These are phyloP conservation scores for Annona squamosa DNA, from an alignment of 164 flowering plant genomes.

Conservation along the genomic window DNA sequence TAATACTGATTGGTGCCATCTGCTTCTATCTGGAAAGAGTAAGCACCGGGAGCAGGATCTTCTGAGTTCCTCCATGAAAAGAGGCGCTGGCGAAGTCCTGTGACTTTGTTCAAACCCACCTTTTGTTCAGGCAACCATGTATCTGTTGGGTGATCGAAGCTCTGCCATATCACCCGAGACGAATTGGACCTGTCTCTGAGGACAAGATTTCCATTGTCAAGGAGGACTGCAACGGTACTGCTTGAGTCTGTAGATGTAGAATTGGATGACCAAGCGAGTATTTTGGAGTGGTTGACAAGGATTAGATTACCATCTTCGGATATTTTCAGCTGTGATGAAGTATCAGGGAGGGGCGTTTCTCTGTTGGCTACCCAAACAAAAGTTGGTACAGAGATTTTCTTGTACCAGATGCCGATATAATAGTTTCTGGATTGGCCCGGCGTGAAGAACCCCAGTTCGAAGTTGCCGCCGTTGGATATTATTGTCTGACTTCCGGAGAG, in stretches of 20 bases:
- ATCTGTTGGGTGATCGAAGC: slow-evolving; percentile 14
- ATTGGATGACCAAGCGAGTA: not conserved
- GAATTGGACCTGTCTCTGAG: slow-evolving; percentile 11
- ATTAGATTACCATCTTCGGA: slow-evolving; percentile 20
- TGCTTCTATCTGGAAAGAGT: slow-evolving; percentile 20
- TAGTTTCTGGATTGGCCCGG: slow-evolving; percentile 8
- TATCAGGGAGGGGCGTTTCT: slow-evolving; percentile 31
- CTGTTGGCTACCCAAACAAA: slow-evolving; percentile 62
- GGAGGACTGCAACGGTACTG: slow-evolving; percentile 20
- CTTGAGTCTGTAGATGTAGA: not conserved
- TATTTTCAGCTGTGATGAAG: slow-evolving; percentile 24
- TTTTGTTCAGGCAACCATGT: slow-evolving; percentile 29
- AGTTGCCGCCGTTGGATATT: not conserved
- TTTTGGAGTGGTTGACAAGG: not conserved
- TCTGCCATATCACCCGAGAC: not conserved
- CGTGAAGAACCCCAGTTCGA: slow-evolving; percentile 18
- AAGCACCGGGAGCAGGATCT: slow-evolving; percentile 43
- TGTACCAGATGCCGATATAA: slow-evolving; percentile 20
- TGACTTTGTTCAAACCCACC: slow-evolving; percentile 18
- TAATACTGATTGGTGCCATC: slow-evolving; percentile 30
- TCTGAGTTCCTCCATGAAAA: slow-evolving; percentile 28
- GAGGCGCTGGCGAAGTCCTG: slow-evolving; percentile 6
- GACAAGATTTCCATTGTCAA: slow-evolving; percentile 44
- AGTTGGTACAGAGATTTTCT: slow-evolving; percentile 12
- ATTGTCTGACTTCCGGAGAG: not conserved